phyloP scores from a whole-genome alignment of 305 asterid species.

The Solanum chacoense region DNA sequence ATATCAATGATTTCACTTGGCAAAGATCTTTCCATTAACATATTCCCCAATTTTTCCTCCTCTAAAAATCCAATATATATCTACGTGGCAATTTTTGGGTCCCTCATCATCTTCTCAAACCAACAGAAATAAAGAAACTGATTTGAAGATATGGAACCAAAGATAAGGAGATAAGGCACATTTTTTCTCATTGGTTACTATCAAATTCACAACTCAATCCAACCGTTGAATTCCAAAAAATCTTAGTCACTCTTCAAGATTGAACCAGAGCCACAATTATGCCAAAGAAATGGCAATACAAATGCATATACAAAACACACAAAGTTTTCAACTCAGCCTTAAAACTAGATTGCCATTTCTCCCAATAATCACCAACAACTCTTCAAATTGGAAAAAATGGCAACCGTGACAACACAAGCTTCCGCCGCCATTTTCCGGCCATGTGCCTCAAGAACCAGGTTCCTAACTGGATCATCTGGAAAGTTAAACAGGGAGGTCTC shows the following conservation, averaged over 20 bases:
- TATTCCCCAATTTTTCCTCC: background rate
- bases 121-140: constrained; percentile 5
- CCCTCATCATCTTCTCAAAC: background rate
- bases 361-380: constrained; percentile 22
- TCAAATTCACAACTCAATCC: background rate
- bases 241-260: background rate
- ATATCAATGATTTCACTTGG: background rate
- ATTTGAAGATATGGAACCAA: constrained; percentile 2
- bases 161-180: constrained; percentile 8
- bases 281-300: background rate
- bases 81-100: background rate
- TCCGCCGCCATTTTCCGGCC: constrained; percentile 57
- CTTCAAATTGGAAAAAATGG: constrained; percentile 29
- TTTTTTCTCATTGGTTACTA: constrained; percentile 3
- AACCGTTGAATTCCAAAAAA: constrained; percentile 4
- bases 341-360: background rate
- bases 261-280: constrained; percentile 4
- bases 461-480: constrained; percentile 49
- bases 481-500: constrained; percentile 46
- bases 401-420: constrained; percentile 57
- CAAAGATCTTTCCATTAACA: background rate
- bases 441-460: constrained; percentile 34
- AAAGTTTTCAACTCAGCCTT: background rate
- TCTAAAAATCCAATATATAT: background rate
- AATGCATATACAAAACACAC: constrained; percentile 4